Conservation (phyloP, 2,329 filamentous ascomycete genomes). For the Bipolaris gigantea region DNA sequence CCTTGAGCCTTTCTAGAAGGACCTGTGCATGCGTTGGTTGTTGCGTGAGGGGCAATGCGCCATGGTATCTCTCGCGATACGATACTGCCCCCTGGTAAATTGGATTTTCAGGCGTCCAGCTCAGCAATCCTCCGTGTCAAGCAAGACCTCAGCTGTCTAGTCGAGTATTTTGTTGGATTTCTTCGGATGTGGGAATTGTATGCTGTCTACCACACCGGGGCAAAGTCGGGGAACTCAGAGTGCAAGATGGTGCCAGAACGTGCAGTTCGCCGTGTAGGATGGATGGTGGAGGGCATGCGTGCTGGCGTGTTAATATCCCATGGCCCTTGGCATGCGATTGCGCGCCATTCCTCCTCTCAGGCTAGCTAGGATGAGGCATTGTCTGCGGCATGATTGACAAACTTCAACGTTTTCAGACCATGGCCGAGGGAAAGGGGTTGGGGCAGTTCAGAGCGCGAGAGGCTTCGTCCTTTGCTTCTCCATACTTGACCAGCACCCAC, state of each 20-base stretch:
- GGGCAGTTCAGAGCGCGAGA: background rate
- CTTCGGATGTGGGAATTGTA: background rate
- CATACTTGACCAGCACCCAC: background rate
- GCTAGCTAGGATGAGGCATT: slow-evolving; percentile 6
- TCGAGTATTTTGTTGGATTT: background rate
- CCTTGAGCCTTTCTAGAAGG: background rate
- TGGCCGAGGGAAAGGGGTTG: background rate
- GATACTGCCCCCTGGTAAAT: background rate
- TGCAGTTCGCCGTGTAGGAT: background rate
- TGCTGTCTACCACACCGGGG: background rate
- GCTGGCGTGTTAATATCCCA: background rate
- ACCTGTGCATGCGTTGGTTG: background rate
- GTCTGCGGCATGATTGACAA: slow-evolving; percentile 5
- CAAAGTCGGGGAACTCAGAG: background rate
- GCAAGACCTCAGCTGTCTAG: background rate
- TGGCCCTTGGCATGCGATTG: slow-evolving; percentile 4
- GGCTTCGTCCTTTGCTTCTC: background rate
- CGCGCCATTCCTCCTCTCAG: slow-evolving; percentile 1
- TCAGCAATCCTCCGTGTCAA: background rate
- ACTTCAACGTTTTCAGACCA: slow-evolving; percentile 1
- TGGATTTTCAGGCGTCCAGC: background rate
- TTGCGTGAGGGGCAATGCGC: background rate
- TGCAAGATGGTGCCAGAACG: background rate
- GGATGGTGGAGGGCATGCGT: background rate
- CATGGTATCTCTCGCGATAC: background rate